Percentiles rank a stretch among this genome's conserved stretches.
These are phyloP conservation scores for Mucor sp. DNA, from an alignment of 371 early-diverging fungal genomes.

Conservation along the genomic window DNA sequence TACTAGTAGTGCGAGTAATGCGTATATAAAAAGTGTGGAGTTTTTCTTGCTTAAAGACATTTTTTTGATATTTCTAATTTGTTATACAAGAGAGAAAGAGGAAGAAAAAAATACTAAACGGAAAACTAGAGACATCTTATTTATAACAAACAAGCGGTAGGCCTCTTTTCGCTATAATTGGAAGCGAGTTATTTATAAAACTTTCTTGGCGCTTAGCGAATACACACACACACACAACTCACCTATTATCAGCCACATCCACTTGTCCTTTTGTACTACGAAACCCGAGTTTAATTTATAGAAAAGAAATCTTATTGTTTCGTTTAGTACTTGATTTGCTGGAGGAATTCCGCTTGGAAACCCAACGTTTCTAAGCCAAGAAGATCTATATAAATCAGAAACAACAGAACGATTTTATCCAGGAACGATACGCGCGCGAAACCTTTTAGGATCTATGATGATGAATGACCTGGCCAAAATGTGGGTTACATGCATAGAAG, in stretches of 20 bases:
- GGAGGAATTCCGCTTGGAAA: neutral
- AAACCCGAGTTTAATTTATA: neutral
- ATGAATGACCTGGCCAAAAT: neutral
- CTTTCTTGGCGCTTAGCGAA: constrained; percentile 1
- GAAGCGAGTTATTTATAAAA: neutral
- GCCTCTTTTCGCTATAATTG: neutral
- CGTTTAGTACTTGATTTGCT: no score
- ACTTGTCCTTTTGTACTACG: neutral
- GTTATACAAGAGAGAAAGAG: neutral
- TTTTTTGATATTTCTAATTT: neutral
- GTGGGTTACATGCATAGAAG: neutral
- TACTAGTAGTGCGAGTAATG: constrained; percentile 16
- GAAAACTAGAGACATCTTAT: neutral
- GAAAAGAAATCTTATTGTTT: neutral
- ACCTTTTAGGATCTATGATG: neutral
- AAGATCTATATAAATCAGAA: neutral
- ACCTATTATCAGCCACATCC: neutral
- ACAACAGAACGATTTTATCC: neutral
- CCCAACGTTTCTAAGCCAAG: neutral
- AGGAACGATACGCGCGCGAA: neutral
- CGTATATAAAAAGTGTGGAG: constrained; percentile 11
- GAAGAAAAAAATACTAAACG: constrained; percentile 1
- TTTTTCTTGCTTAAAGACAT: constrained; percentile 20
- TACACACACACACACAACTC: neutral
- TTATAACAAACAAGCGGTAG: neutral